Evolutionary conservation across 805 yeast species (phyloP).

Genomic region (Zygoascus tannicola): DNA sequence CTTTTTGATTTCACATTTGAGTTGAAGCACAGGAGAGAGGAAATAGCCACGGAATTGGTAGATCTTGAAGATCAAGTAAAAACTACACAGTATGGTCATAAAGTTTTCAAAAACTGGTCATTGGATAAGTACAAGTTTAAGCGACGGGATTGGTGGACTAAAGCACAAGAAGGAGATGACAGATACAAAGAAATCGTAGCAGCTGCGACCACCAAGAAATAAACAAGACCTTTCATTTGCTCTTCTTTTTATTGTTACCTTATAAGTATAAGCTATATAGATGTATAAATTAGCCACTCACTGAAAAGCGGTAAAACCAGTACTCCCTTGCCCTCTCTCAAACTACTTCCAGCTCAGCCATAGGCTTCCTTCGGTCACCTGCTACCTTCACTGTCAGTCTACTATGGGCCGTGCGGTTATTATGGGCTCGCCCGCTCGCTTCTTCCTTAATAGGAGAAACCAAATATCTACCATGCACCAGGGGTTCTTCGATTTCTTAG

Average conservation of each 20-base stretch:
- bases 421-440: too few species aligned
- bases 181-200: constrained; percentile 21
- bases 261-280: too few species aligned
- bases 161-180: neutral
- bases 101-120: constrained; percentile 93
- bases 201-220: constrained; percentile 8
- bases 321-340: too few species aligned
- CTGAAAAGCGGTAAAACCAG: too few species aligned
- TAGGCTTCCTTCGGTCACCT: too few species aligned
- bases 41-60: constrained; percentile 60
- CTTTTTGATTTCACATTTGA: constrained; percentile 72
- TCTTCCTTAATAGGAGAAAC: too few species aligned
- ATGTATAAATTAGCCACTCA: too few species aligned
- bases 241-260: too few species aligned
- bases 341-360: too few species aligned
- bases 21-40: constrained; percentile 76
- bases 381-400: too few species aligned
- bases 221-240: too few species aligned
- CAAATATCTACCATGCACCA: constrained; percentile 45
- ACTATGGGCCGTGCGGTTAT: too few species aligned
- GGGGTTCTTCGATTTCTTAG: constrained; percentile 44
- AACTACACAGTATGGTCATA: constrained; percentile 76
- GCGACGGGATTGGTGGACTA: constrained; percentile 71
- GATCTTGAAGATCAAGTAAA: constrained; percentile 59
- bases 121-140: constrained; percentile 71